Evolutionary conservation across 495 filamentous ascomycete species (phyloP), one percentile per base, ranked within the genome.

Genomic region (Aspergillus cavernicola): DNA sequence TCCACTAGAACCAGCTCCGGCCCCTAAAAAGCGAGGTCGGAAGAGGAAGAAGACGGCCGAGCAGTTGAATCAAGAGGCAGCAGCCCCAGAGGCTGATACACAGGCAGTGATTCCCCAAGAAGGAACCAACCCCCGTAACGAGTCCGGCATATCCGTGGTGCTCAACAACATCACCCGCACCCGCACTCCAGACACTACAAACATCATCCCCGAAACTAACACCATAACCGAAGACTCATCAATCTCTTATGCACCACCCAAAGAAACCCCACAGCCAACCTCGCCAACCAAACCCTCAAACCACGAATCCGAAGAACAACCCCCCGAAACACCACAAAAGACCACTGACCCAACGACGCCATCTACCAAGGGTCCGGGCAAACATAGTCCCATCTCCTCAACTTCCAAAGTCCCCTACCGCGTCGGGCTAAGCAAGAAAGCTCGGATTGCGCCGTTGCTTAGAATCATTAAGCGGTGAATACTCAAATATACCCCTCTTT

Each of bases 391-490:
- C 1, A 70, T 84, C 20, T 62, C 66, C 2, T 76, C 67, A 28
- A 79, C 75, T 22, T 69, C 73, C 37, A 84, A 81, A 49, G 80
- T 83, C 6, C 70, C 78, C 1, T 84, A 82, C 41, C 73, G 86
- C 4, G 85, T 90, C 28, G 86, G 86, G 4, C 63, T 90, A 33
- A 88, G 85, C 66, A 84, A 80, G 49, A 65, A 79, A 55, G 79
- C 80, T 22, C 70, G 82, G 44, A 88, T 90, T 57, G 77, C 82
- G 22, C 82, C 86, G 16, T 66, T 90, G 54, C 63, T 90, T 48
- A 82, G 84, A 58, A 71, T 80, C 26, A 75, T 87, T 24, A 82
- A 76, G 62, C 85, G 82, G 55, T 85, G 65, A 74, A 36, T n/a
- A 28, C 22, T 6, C n/a, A 19, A 11, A 4, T 6, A 16, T 29